Percentiles rank a stretch among this genome's conserved stretches.
phyloP scores from a whole-genome alignment of 2,329 filamentous ascomycete species.

The Septoria linicola region DNA sequence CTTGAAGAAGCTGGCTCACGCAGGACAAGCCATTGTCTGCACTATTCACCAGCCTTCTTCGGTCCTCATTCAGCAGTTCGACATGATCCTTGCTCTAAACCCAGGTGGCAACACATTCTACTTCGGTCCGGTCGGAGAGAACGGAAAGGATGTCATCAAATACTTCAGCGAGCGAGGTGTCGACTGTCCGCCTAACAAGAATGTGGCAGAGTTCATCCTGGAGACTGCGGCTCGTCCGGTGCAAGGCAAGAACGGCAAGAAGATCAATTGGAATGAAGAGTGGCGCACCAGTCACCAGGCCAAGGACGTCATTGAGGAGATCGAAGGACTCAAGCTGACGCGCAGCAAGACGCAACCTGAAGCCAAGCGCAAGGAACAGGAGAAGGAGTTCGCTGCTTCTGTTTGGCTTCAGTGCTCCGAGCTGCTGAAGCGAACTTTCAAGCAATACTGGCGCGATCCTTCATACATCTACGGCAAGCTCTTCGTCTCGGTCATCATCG shows the following conservation, averaged over 20 bases:
- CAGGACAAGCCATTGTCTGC: conserved; percentile 70
- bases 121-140: conserved; percentile 69
- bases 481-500: conserved; percentile 68
- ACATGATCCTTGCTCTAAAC: conserved; percentile 69
- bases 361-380: conserved; percentile 41
- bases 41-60: conserved; percentile 73
- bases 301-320: conserved; percentile 60
- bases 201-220: conserved; percentile 65
- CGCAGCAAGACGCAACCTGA: conserved; percentile 48
- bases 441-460: conserved; percentile 66
- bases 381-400: conserved; percentile 61
- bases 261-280: conserved; percentile 71
- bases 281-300: conserved; percentile 68
- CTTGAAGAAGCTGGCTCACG: conserved; percentile 64
- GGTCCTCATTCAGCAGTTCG: conserved; percentile 69
- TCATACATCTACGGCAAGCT: conserved; percentile 76
- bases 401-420: conserved; percentile 61
- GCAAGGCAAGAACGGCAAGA: conserved; percentile 54
- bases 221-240: conserved; percentile 62
- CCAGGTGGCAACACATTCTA: conserved; percentile 70
- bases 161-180: conserved; percentile 68
- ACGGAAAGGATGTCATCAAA: conserved; percentile 62
- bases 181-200: conserved; percentile 64
- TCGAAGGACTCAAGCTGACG: conserved; percentile 61
- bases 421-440: conserved; percentile 69